phyloP scores from a whole-genome alignment of 225 moss, liverwort and hornwort genomes.

The Climacium dendroides region DNA sequence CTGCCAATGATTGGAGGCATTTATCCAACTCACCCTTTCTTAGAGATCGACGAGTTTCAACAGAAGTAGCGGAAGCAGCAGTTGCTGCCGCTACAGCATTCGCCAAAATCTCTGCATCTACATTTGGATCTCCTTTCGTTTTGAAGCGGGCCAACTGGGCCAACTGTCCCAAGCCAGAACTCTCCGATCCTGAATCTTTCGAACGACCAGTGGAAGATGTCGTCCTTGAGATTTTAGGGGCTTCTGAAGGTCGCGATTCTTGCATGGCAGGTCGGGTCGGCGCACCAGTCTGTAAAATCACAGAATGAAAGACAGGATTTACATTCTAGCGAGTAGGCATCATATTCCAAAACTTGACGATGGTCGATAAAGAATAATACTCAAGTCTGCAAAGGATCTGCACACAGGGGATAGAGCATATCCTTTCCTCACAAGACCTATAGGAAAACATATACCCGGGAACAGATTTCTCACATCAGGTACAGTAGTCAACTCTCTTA shows the following conservation, averaged over 20 bases:
- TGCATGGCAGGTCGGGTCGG: slow-evolving; percentile 30
- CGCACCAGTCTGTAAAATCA: slow-evolving; percentile 23
- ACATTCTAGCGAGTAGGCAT: neutral
- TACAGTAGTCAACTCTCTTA: neutral
- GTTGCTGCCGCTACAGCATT: slow-evolving; percentile 69
- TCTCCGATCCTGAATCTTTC: slow-evolving; percentile 53
- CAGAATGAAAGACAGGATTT: neutral
- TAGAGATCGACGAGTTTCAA: slow-evolving; percentile 55
- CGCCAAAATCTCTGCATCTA: slow-evolving; percentile 58
- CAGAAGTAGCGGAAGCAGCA: slow-evolving; percentile 38
- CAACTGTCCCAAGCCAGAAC: slow-evolving; percentile 41
- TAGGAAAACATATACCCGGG: neutral
- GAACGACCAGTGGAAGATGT: slow-evolving; percentile 22
- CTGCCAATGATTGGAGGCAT: neutral
- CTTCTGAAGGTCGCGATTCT: slow-evolving; percentile 42
- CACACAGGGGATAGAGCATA: neutral
- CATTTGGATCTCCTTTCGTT: slow-evolving; percentile 60
- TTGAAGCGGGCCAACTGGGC: slow-evolving; percentile 43
- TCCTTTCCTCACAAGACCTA: neutral
- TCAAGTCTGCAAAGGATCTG: neutral
- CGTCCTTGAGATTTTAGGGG: slow-evolving; percentile 25
- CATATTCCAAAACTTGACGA: neutral
- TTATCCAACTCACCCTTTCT: slow-evolving; percentile 53
- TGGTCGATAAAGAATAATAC: neutral
- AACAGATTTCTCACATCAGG: neutral